Evolutionary conservation across 2,329 filamentous ascomycete genomes (phyloP).

Genomic region (Pseudogymnoascus sp.): DNA sequence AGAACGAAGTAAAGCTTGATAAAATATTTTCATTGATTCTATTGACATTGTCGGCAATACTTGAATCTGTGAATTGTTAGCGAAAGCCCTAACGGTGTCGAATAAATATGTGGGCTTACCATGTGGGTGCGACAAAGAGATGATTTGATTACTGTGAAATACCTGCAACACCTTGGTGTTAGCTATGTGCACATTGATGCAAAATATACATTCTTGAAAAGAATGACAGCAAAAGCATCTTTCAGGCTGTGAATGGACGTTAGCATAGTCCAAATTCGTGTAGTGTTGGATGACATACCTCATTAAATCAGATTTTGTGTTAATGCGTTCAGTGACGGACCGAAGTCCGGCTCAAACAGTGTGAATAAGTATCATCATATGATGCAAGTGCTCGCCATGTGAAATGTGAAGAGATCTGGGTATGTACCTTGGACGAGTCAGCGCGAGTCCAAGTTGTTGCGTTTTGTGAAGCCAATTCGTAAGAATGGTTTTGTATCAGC

Average conservation of each 20-base stretch:
- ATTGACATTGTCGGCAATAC: neutral
- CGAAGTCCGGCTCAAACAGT: constrained; percentile 34
- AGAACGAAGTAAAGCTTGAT: neutral
- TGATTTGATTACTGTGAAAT: neutral
- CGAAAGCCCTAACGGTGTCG: neutral
- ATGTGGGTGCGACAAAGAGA: neutral
- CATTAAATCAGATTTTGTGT: constrained; percentile 40
- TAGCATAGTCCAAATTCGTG: constrained; percentile 11
- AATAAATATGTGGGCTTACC: constrained; percentile 14
- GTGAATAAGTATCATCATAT: constrained; percentile 37
- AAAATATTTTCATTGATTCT: neutral
- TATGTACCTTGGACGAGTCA: constrained; percentile 11
- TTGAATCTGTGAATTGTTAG: neutral
- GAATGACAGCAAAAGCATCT: constrained; percentile 25
- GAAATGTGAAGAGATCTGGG: constrained; percentile 13
- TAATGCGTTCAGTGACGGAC: constrained; percentile 30
- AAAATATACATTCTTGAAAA: constrained; percentile 12
- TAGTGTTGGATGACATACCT: constrained; percentile 27
- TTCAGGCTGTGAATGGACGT: constrained; percentile 25
- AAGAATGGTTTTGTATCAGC: constrained; percentile 29
- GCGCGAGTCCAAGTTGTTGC: constrained; percentile 8
- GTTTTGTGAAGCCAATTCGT: constrained; percentile 9
- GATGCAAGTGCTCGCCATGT: constrained; percentile 21
- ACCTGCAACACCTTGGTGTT: constrained; percentile 20
- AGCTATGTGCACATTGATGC: constrained; percentile 16